Base-by-base conservation (phyloP, 2,329 filamentous ascomycete genomes). In the Colletotrichum phormii region DNA sequence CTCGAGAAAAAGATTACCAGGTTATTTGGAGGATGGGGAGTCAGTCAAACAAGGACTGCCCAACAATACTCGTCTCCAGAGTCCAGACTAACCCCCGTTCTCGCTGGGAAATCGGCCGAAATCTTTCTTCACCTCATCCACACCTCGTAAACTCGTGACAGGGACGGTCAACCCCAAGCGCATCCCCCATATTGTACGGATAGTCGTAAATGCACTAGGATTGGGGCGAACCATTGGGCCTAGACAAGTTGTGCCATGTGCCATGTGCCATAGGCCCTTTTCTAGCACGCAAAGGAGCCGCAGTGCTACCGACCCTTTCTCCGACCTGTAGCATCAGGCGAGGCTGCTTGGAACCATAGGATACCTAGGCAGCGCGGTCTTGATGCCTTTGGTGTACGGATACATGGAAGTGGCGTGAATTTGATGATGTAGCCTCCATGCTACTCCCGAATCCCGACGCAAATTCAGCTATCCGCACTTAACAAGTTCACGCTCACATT, bases 71-170 rank as follows among this genome's bases (percentile, higher is more conserved):
- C 13, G 37, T 11, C 59, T 26, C n/a, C 35, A 12, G 29, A 42
- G 33, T 51, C 54, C 35, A 60, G 26, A 13, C 5, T 24, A 7
- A 42, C 3, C 2, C 37, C 54, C 18, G 18, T 37, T 12, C 42
- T 63, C 59, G 53, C 33, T 63, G 42, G 29, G 68, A 61, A 72
- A 64, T 60, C 70, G 59, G 65, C 70, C 70, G 70, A 69, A 72
- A 15, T 51, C 49, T 33, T 59, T 33, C 53, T 33, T 24, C 7
- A 11, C 13, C 22, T 5, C 35, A 8, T 11, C 51, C 13, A 24
- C 57, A 22, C 33, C 13, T 15, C 15, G 7, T 42, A 15, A 37
- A 11, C 57, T 60, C 57, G 57, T 60, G 53, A 58, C 46, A 55
- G 63, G 51, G 18, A 49, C 42, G 42, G 42, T 49, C 42, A 59